Evolutionary conservation across 306 rosid genomes (phyloP).

Genomic region (Quillaja saponaria): DNA sequence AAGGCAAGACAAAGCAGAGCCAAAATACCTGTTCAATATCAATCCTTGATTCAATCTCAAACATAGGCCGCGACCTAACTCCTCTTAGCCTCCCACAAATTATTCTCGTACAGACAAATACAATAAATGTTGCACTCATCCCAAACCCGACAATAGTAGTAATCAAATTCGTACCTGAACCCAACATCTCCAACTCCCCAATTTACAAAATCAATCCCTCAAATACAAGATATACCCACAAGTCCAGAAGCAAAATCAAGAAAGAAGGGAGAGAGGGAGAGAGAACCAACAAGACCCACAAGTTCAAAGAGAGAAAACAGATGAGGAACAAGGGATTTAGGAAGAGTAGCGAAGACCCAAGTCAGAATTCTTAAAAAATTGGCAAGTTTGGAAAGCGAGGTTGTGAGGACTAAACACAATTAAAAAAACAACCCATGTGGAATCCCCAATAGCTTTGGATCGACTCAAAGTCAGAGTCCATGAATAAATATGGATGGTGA

Average conservation of each 20-base stretch:
- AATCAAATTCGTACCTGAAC: slow-evolving; percentile 60
- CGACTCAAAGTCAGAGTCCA: slow-evolving; percentile 58
- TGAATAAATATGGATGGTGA: slow-evolving; percentile 39
- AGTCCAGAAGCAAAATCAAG: slow-evolving; percentile 19
- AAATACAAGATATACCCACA: slow-evolving; percentile 5
- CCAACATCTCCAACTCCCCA: slow-evolving; percentile 37
- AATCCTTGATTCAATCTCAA: slow-evolving; percentile 61
- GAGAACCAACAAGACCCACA: slow-evolving; percentile 32
- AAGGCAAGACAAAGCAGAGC: slow-evolving; percentile 5
- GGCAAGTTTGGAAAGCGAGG: slow-evolving; percentile 28
- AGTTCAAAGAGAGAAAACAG: slow-evolving; percentile 24
- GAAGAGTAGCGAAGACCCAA: slow-evolving; percentile 31
- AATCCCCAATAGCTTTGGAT: slow-evolving; percentile 56
- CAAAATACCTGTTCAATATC: slow-evolving; percentile 75
- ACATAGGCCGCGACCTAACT: slow-evolving; percentile 47
- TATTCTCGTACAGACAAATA: slow-evolving; percentile 91
- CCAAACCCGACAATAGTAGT: slow-evolving; percentile 89
- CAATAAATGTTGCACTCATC: slow-evolving; percentile 90
- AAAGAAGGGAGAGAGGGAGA: slow-evolving; percentile 7
- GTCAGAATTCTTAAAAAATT: slow-evolving; percentile 30
- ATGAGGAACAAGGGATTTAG: slow-evolving; percentile 8
- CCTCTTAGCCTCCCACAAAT: slow-evolving; percentile 79
- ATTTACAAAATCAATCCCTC: slow-evolving; percentile 26
- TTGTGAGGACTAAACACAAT: no score
- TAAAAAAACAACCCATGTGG: slow-evolving; percentile 27